phyloP scores from a whole-genome alignment of 192 early-diverging fungal species.

The Coemansia javaensis region DNA sequence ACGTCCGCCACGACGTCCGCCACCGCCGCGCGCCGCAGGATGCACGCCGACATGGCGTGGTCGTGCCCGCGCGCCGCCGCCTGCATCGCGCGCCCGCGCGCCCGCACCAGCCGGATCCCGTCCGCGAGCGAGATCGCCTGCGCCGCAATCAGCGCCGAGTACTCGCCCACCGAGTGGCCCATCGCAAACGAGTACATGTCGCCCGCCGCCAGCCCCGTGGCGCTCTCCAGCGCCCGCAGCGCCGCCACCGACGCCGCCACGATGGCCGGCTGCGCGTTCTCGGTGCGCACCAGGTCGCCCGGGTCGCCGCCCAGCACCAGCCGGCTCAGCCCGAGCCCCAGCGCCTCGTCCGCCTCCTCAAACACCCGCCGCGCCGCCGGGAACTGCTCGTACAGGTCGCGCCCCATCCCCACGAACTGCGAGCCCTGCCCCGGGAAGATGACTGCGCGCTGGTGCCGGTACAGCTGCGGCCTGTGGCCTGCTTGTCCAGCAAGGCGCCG shows the following conservation, averaged over 20 bases:
- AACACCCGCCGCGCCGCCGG: conserved; percentile 72
- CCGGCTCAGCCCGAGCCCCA: conserved; percentile 63
- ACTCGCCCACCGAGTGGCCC: conserved; percentile 95
- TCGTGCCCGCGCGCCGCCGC: conserved; percentile 61
- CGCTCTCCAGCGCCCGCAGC: conserved; percentile 74
- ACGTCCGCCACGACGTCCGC: conserved; percentile 60
- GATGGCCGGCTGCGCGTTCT: conserved; percentile 90
- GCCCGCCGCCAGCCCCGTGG: conserved; percentile 70
- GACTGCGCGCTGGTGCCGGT: conserved; percentile 37
- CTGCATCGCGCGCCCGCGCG: conserved; percentile 88
- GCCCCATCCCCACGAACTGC: conserved; percentile 89
- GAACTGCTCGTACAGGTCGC: conserved; percentile 75
- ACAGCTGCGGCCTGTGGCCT: conserved; percentile 19
- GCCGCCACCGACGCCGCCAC: conserved; percentile 86
- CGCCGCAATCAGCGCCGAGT: conserved; percentile 70
- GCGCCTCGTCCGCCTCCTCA: conserved; percentile 85
- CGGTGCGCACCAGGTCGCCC: conserved; percentile 57
- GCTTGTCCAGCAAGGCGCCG: not conserved
- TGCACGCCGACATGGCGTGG: conserved; percentile 87
- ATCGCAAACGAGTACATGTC: conserved; percentile 73
- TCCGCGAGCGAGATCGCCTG: conserved; percentile 65
- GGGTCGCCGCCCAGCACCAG: conserved; percentile 88
- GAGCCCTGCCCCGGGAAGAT: conserved; percentile 68
- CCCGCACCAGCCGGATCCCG: conserved; percentile 78
- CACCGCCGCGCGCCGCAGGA: conserved; percentile 68